Evolutionary conservation across 2,329 filamentous ascomycete species (phyloP).

Genomic region (Cladophialophora psammophila): DNA sequence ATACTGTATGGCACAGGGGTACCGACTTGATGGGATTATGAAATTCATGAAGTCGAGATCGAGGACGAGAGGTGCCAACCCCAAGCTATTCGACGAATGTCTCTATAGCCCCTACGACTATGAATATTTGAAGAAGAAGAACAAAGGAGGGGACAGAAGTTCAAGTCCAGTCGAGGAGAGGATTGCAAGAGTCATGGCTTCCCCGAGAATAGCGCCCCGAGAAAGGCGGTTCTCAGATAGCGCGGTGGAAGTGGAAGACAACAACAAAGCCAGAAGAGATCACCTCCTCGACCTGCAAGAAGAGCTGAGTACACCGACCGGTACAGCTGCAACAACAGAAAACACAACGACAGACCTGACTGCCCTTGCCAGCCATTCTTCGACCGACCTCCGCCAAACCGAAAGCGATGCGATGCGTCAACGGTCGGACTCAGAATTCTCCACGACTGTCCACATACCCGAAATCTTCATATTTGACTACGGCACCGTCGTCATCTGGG

Average conservation of each 20-base stretch:
- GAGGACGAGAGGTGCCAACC: slow-evolving; percentile 78
- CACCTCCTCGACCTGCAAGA: slow-evolving; percentile 69
- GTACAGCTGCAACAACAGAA: slow-evolving; percentile 29
- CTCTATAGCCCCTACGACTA: slow-evolving; percentile 96
- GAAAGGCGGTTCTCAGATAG: slow-evolving; percentile 64
- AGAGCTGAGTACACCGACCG: slow-evolving; percentile 44
- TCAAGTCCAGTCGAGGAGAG: slow-evolving; percentile 38
- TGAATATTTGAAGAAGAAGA: slow-evolving; percentile 57
- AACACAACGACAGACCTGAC: slow-evolving; percentile 34
- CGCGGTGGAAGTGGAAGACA: slow-evolving; percentile 71
- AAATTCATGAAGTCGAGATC: slow-evolving; percentile 86
- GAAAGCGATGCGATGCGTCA: slow-evolving; percentile 50
- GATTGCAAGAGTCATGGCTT: slow-evolving; percentile 34
- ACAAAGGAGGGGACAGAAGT: slow-evolving; percentile 41
- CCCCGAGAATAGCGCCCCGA: slow-evolving; percentile 33
- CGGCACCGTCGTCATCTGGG: slow-evolving; percentile 97
- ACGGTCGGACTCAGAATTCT: slow-evolving; percentile 66
- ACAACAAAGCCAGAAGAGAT: slow-evolving; percentile 63
- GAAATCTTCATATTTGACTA: slow-evolving; percentile 98
- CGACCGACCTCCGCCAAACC: slow-evolving; percentile 28
- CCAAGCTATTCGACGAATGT: slow-evolving; percentile 96
- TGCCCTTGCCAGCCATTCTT: slow-evolving; percentile 30
- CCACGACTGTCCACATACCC: slow-evolving; percentile 86
- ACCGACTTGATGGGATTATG: slow-evolving; percentile 88
- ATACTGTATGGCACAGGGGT: slow-evolving; percentile 92